Base-by-base conservation (phyloP, 2,329 filamentous ascomycete genomes). In the Nemania diffusa region DNA sequence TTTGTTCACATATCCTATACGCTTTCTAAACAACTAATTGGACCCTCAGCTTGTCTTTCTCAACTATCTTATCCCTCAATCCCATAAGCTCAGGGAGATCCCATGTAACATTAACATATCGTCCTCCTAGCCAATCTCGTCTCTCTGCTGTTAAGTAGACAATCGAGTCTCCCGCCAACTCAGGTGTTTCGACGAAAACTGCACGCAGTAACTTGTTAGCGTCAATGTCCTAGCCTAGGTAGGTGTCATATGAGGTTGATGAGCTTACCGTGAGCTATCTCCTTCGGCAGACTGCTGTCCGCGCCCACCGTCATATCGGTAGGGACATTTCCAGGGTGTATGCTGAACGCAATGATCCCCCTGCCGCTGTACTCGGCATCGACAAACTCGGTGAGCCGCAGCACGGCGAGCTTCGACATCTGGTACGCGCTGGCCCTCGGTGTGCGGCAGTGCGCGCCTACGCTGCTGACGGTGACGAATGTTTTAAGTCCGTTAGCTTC, bases 341-440 rank as follows among this genome's bases (percentile, higher is more conserved):
- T 73, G 27, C 70, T 72, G 68, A 81, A 82, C 3, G 81, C 77
- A 40, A 84, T 48, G 8, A 84, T 50, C 1, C 81, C 81, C 32
- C 81, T 62, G 2, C 77, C 72, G 3, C 73, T 77, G 67, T 84
- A 81, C 51, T 86, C 85, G 0, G 72, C 71, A 20, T 74, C 72
- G 8, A 84, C 66, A 67, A 81, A 82, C 73, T 87, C 83, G 1
- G 79, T 81, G 53, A 87, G 77, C 9, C 83, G 76, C 29, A 83
- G 57, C 13, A 83, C 73, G 1, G 82, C 84, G 3, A 85, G 71
- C 72, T 87, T 86, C 4, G 76, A 77, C 1, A 74, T 77, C 62
- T 80, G 77, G 69, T 87, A 88, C 0, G 76, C 76, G 68, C 80
- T 81, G 22, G 75, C 42, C 6, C 75, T 74, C 0, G 74, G 73